phyloP scores from a whole-genome alignment of 1,284 basidiomycete genomes.

The Blastosporella zonata region DNA sequence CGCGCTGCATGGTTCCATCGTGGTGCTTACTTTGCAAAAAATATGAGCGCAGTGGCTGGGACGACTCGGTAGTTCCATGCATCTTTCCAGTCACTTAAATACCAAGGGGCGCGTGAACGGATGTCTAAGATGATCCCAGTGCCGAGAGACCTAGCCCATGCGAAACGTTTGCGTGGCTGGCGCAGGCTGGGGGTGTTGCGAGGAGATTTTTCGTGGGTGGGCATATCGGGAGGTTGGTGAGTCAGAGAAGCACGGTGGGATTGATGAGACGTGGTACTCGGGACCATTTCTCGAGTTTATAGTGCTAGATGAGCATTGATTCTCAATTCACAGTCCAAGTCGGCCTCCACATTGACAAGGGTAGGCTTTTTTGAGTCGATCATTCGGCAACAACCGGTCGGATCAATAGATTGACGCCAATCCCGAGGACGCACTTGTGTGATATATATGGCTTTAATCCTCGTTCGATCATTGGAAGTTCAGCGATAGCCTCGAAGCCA shows the following conservation, averaged over 20 bases:
- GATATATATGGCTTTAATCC: too few species aligned
- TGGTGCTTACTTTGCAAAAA: conserved; percentile 69
- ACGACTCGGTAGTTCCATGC: conserved; percentile 86
- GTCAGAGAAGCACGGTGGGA: not conserved
- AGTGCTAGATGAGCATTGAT: not conserved
- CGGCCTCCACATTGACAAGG: too few species aligned
- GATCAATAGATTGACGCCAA: too few species aligned
- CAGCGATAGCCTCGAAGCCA: too few species aligned
- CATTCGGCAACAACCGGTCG: too few species aligned
- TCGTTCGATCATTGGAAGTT: too few species aligned
- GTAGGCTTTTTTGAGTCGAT: too few species aligned
- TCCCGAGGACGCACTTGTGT: too few species aligned
- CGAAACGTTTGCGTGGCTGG: conserved; percentile 10
- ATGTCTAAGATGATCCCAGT: conserved; percentile 80
- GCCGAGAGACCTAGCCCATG: conserved; percentile 42
- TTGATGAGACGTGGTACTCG: not conserved
- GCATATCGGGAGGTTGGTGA: conserved; percentile 1
- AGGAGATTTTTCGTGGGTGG: not conserved
- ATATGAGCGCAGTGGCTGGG: conserved; percentile 73
- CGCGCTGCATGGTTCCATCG: not conserved
- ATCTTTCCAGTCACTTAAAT: conserved; percentile 83
- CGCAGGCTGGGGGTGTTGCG: conserved; percentile 12
- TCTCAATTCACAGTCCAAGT: too few species aligned
- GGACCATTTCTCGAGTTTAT: not conserved
- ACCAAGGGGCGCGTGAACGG: conserved; percentile 76